Conservation (phyloP, 768 basidiomycete species). For the Lactifluus volemus region DNA sequence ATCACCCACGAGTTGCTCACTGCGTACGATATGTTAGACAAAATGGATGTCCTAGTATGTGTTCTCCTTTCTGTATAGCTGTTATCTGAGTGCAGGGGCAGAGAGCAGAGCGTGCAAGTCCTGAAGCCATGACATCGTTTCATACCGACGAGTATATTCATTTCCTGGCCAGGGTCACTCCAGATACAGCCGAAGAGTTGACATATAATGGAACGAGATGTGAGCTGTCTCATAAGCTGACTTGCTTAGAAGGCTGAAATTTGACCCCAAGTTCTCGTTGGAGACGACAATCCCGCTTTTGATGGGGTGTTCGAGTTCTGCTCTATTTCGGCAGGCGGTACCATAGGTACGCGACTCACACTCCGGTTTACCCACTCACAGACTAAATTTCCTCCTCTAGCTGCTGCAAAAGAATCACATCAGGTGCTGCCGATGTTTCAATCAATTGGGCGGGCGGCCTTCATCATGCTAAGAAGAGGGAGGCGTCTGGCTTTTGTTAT, state of each 20-base stretch:
- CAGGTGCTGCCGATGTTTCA: conserved; percentile 70
- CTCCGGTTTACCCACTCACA: background rate
- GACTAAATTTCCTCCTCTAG: conserved; percentile 30
- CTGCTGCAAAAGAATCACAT: conserved; percentile 69
- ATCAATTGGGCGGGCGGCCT: conserved; percentile 99
- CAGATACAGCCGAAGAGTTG: conserved; percentile 82
- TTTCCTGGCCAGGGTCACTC: conserved; percentile 80
- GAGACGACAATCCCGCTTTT: conserved; percentile 94
- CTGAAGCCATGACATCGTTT: conserved; percentile 70
- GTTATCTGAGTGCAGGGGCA: conserved; percentile 5
- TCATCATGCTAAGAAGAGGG: conserved; percentile 98
- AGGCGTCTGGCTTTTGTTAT: conserved; percentile 98
- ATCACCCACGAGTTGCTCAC: conserved; percentile 89
- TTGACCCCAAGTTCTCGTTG: conserved; percentile 41
- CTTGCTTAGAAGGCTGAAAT: background rate
- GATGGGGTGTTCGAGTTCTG: conserved; percentile 97
- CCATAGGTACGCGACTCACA: conserved; percentile 48
- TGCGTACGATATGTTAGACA: conserved; percentile 87
- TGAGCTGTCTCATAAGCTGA: conserved; percentile 32
- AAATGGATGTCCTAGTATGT: conserved; percentile 87
- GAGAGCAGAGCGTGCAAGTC: conserved; percentile 29
- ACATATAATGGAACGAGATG: conserved; percentile 82
- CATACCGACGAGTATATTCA: conserved; percentile 99
- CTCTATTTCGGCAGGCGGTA: conserved; percentile 92
- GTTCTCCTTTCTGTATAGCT: background rate